Evolutionary conservation across 805 yeast species (phyloP).

Genomic region (Lipomyces anomalus): DNA sequence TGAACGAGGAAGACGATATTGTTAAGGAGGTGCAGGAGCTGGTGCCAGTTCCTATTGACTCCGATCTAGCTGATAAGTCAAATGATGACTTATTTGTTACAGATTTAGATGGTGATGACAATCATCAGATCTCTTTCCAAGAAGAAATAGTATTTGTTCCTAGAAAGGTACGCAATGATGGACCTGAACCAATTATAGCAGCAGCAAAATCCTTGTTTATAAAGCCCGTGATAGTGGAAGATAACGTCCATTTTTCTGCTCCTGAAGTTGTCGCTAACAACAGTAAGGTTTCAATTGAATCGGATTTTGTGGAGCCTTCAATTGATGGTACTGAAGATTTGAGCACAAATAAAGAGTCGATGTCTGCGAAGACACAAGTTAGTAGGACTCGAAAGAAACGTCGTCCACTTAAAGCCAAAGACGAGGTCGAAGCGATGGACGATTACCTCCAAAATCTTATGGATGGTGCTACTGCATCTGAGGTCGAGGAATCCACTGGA

Average conservation of each 20-base stretch:
- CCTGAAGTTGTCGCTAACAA: not conserved
- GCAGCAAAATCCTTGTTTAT: conserved; percentile 1
- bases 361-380: not conserved
- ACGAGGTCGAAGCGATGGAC: conserved; percentile 10
- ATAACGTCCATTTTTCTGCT: not conserved
- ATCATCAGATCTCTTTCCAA: conserved; percentile 2
- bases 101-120: conserved; percentile 4
- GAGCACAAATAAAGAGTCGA: not conserved
- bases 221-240: conserved; percentile 3
- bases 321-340: not conserved
- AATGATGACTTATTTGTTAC: conserved; percentile 11
- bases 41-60: conserved; percentile 32
- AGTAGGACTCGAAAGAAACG: not conserved
- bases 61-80: conserved; percentile 9
- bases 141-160: conserved; percentile 18
- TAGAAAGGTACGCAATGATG: conserved; percentile 3
- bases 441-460: conserved; percentile 19
- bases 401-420: conserved; percentile 3
- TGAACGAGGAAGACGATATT: conserved; percentile 20
- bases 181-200: conserved; percentile 5
- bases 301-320: not conserved
- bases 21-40: conserved; percentile 11
- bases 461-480: conserved; percentile 4
- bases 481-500: not conserved
- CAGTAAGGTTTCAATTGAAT: not conserved